Percentiles rank a stretch among this genome's conserved stretches.
Evolutionary conservation across 1,139 yeast genomes (phyloP).

Genomic region (Keqinozyma sinolaborantium): DNA sequence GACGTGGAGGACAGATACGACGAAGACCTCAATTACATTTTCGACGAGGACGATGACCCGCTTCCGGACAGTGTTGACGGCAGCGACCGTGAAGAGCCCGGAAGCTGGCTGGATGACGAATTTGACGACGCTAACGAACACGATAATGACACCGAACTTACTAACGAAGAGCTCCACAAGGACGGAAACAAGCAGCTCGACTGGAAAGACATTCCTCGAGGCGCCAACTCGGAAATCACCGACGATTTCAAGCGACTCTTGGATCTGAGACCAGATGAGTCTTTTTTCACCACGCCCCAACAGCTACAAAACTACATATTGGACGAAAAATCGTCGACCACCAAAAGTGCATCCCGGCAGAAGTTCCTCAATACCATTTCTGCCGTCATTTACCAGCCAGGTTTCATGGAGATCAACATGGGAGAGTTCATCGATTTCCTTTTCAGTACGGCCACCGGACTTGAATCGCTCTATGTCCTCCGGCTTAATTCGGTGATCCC

Average conservation of each 20-base stretch:
- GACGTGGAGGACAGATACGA: conserved; percentile 69
- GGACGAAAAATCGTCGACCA: neutral
- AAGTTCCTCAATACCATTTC: neutral
- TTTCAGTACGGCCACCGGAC: neutral
- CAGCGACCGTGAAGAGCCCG: neutral
- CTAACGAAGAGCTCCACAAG: neutral
- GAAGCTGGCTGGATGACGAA: neutral
- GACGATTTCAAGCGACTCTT: conserved; percentile 13
- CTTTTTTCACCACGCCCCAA: conserved; percentile 28
- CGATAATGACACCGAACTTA: neutral
- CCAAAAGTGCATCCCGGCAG: neutral
- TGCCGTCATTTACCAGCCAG: neutral
- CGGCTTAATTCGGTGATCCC: conserved; percentile 26
- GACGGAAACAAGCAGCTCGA: conserved; percentile 21
- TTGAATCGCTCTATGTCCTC: neutral
- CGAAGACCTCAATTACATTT: conserved; percentile 69
- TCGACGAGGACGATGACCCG: conserved; percentile 52
- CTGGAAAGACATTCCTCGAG: conserved; percentile 70
- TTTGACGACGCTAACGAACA: neutral
- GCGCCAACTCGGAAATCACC: conserved; percentile 19
- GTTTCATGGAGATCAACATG: neutral
- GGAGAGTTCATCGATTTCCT: neutral
- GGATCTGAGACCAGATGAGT: conserved; percentile 15
- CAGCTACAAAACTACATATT: conserved; percentile 13
- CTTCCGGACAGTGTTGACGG: neutral